These are phyloP conservation scores for Usnea hakonensis DNA, from an alignment of 495 filamentous ascomycete genomes.

Conservation along the genomic window DNA sequence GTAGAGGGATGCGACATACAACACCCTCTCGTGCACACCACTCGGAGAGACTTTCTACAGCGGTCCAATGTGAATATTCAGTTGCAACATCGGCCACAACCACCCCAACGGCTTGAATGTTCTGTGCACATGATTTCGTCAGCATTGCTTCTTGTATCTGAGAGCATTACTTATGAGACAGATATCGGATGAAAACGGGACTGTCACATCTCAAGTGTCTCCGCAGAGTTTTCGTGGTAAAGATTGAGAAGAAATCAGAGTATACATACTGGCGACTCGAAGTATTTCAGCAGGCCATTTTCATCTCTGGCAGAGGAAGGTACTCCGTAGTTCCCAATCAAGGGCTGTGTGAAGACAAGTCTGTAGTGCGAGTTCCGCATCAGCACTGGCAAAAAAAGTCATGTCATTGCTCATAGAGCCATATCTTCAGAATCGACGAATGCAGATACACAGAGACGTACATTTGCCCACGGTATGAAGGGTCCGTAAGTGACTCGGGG, in stretches of 20 bases:
- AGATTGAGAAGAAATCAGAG: neutral
- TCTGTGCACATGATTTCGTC: slow-evolving; percentile 16
- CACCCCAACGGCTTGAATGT: slow-evolving; percentile 92
- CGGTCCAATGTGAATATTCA: slow-evolving; percentile 97
- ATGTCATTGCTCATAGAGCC: neutral
- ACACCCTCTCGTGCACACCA: slow-evolving; percentile 97
- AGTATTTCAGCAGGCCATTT: slow-evolving; percentile 23
- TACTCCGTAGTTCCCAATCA: slow-evolving; percentile 98
- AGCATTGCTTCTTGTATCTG: neutral
- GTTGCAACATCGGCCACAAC: slow-evolving; percentile 91
- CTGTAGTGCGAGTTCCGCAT: neutral
- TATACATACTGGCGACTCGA: slow-evolving; percentile 30
- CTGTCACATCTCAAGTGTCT: no score
- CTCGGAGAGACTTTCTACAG: slow-evolving; percentile 81
- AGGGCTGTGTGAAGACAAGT: slow-evolving; percentile 87
- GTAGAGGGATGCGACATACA: neutral
- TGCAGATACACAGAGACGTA: neutral
- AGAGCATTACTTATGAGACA: neutral
- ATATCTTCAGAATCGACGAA: slow-evolving; percentile 30
- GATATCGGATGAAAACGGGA: neutral
- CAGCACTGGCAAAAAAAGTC: neutral
- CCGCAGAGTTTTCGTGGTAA: neutral
- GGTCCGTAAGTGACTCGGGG: slow-evolving; percentile 96
- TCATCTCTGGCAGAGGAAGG: slow-evolving; percentile 57
- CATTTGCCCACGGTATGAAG: slow-evolving; percentile 97